Evolutionary conservation across 169 alveolate species (phyloP), one percentile per base, ranked within the genome.

Genomic region (Eimeria tenella): DNA sequence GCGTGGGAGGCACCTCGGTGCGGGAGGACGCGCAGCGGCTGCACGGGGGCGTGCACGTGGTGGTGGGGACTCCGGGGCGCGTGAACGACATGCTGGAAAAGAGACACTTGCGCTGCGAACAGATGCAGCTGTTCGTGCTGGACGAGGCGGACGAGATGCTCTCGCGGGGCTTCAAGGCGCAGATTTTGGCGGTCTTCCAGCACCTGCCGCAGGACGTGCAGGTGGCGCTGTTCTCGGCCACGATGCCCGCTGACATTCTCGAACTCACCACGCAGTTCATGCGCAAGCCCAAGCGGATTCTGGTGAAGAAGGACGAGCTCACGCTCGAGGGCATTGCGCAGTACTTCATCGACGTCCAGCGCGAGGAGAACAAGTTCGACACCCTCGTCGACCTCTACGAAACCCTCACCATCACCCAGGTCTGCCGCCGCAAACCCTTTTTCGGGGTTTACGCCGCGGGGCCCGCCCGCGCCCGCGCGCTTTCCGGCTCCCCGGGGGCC

Each of bases 91-190:
- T 99, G 99, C 97, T 99, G 93, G 98, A 98, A 73, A 88, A 83
- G 65, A 56, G 82, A 11, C 91, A 74, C 60, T 75, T 98, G 15
- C 87, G 94, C 81, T 97, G 98, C 53, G 99, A 98, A 74, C 97
- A 98, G 97, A 97, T 99, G 95, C 97, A 96, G 96, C 95, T 98
- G 75, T 98, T 99, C 96, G 98, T 99, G 42, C 96, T 99, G 25
- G 99, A 99, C 96, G 99, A 99, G 96, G 99, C 99, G 52, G 99
- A 99, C 95, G 99, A 99, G 97, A 98, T 99, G 99, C 97, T 99
- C 55, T 98, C 99, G 58, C 98, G 99, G 90, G 99, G 99, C 19
- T 99, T 99, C 97, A 98, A 98, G 97, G 94, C 94, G 60, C 97
- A 96, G 94, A 95, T 96, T 89, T 91, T 93, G 70, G 96, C 94